Conservation (phyloP, 768 basidiomycete species). For the Rubroboletus pulcherrimus region DNA sequence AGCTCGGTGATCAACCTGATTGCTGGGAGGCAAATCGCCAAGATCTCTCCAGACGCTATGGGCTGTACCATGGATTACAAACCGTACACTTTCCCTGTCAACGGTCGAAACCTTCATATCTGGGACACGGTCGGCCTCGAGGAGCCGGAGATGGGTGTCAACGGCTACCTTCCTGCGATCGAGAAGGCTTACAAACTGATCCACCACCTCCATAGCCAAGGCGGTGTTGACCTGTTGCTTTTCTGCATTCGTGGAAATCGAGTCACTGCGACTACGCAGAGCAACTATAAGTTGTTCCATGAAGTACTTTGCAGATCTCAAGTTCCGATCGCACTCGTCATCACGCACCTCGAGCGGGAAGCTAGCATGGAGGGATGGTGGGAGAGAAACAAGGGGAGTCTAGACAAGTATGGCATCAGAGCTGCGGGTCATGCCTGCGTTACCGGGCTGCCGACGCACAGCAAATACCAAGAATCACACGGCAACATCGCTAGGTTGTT, state of each 20-base stretch:
- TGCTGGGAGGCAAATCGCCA: slow-evolving; percentile 23
- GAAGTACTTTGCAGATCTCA: slow-evolving; percentile 37
- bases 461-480: slow-evolving; percentile 26
- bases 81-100: slow-evolving; percentile 25
- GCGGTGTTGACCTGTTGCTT: slow-evolving; percentile 40
- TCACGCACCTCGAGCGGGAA: slow-evolving; percentile 42
- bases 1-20: slow-evolving; percentile 35
- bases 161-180: slow-evolving; percentile 28
- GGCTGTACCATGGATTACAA: slow-evolving; percentile 38
- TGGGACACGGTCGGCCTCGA: slow-evolving; percentile 38
- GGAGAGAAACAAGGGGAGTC: slow-evolving; percentile 22
- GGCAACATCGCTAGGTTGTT: slow-evolving; percentile 17
- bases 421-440: slow-evolving; percentile 34
- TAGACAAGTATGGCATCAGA: slow-evolving; percentile 26
- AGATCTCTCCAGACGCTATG: slow-evolving; percentile 24
- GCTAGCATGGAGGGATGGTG: slow-evolving; percentile 34
- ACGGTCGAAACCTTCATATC: slow-evolving; percentile 16
- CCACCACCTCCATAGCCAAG: slow-evolving; percentile 22
- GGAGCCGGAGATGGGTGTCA: slow-evolving; percentile 26
- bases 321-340: slow-evolving; percentile 31
- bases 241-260: slow-evolving; percentile 41
- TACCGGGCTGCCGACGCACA: slow-evolving; percentile 31
- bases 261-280: slow-evolving; percentile 34
- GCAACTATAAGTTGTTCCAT: slow-evolving; percentile 41
- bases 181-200: slow-evolving; percentile 34